Percentiles rank a stretch among this genome's conserved stretches.
Conservation (phyloP, 192 early-diverging fungal species). For the Phycomyces nitens region DNA sequence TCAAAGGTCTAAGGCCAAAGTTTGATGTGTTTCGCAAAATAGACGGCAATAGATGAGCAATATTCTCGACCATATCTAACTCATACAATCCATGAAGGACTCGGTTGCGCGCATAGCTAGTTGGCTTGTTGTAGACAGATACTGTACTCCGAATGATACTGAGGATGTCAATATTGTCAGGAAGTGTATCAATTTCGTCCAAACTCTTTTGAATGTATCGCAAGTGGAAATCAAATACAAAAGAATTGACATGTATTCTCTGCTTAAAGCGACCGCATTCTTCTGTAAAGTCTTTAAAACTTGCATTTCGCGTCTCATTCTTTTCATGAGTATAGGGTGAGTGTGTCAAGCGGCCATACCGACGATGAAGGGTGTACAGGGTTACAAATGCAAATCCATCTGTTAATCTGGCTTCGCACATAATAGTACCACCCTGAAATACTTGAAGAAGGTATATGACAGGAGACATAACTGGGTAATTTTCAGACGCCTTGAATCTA, state of each 20-base stretch:
- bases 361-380: slow-evolving; percentile 53
- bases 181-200: slow-evolving; percentile 29
- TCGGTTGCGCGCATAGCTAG: slow-evolving; percentile 49
- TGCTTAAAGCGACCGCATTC: slow-evolving; percentile 59
- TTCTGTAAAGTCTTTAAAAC: slow-evolving; percentile 49
- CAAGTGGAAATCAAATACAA: slow-evolving; percentile 59
- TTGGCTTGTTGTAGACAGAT: slow-evolving; percentile 41
- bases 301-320: slow-evolving; percentile 36
- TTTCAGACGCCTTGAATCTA: slow-evolving; percentile 39
- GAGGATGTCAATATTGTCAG: slow-evolving; percentile 43
- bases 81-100: slow-evolving; percentile 47
- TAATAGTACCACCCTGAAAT: slow-evolving; percentile 51
- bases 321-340: slow-evolving; percentile 31
- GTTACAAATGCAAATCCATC: slow-evolving; percentile 56
- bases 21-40: slow-evolving; percentile 16
- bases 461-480: slow-evolving; percentile 39
- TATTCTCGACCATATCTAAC: slow-evolving; percentile 1
- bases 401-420: slow-evolving; percentile 57
- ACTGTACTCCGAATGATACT: slow-evolving; percentile 47
- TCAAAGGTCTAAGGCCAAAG: slow-evolving; percentile 34
- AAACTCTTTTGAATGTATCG: slow-evolving; percentile 47
- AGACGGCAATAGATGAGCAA: slow-evolving; percentile 10
- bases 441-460: slow-evolving; percentile 52
- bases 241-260: slow-evolving; percentile 56
- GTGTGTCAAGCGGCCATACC: slow-evolving; percentile 46